Base-by-base conservation (phyloP, 805 yeast genomes). In the Candida koratica region DNA sequence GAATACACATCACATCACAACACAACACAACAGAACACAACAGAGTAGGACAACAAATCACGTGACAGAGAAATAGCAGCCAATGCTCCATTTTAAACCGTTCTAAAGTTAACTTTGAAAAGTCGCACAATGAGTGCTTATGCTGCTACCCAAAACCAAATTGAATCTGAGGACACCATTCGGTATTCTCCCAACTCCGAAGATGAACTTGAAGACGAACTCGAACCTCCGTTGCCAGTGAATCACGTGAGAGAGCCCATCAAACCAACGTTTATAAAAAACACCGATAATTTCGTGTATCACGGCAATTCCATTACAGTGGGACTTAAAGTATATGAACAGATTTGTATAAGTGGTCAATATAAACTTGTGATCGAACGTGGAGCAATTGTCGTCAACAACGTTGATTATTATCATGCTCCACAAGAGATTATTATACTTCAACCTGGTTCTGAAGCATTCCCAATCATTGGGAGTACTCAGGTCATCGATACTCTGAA, bases 351-450 rank as follows among this genome's bases (percentile, higher is more conserved):
- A 1, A 56, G 60, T 37, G 83, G 84, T 1, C 76, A 69, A 40
- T 75, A 63, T 43, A 46, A 30, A 4, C 33, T 77, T 16, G 49
- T 50, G 3, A 55, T 77, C 0, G 68, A 65, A 41, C 51, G 71
- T 34, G 84, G 84, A 12, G 68, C 72, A 0, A 49, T 73, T 0
- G 42, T 54, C 3, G 41, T 77, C 1, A 77, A 78, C 43, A 61
- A 69, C 10, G 37, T 44, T 3, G 63, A 61, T 44, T 45, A 46
- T 19, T 22, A 49, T 4, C 43, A 38, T 31, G 48, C 45, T 27
- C 46, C 68, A 48, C 47, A 62, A 56, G 13, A 43, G 43, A 19
- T 42, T 38, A 13, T 47, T 36, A 25, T 63, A 7, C 39, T 58
- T 53, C 50, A 64, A 37, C 45, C 72, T 56, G 32, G 46, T 19